phyloP scores from a whole-genome alignment of 176 grass and related monocot genomes.

The Aegilops bicornis region DNA sequence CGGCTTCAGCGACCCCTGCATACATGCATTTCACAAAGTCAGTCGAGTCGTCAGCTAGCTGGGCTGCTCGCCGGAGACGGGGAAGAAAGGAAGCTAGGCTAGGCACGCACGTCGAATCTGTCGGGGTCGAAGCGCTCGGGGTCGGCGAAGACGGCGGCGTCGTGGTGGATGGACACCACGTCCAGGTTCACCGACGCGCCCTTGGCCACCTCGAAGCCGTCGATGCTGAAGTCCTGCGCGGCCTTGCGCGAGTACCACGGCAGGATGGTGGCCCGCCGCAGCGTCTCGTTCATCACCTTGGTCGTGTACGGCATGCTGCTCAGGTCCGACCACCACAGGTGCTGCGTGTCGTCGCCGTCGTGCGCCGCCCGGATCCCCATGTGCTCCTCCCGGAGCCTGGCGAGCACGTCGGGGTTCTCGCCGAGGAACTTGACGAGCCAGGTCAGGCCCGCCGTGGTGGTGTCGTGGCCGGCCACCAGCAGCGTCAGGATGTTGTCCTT shows the following conservation, averaged over 20 bases:
- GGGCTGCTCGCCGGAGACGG: no score
- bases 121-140: slow-evolving; percentile 45
- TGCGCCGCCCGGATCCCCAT: slow-evolving; percentile 34
- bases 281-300: slow-evolving; percentile 68
- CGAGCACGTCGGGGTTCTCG: slow-evolving; percentile 45
- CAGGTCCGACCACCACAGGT: slow-evolving; percentile 53
- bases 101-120: slow-evolving; percentile 50
- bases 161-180: slow-evolving; percentile 78
- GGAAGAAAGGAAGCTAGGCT: background rate
- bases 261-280: slow-evolving; percentile 63
- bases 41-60: no score
- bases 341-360: background rate
- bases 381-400: slow-evolving; percentile 62
- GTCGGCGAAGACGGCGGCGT: slow-evolving; percentile 48
- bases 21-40: background rate
- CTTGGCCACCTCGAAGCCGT: slow-evolving; percentile 50
- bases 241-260: slow-evolving; percentile 74
- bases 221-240: slow-evolving; percentile 53
- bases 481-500: slow-evolving; percentile 79
- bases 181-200: slow-evolving; percentile 64
- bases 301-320: slow-evolving; percentile 58
- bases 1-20: slow-evolving; percentile 42
- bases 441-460: slow-evolving; percentile 57
- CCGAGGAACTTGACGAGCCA: slow-evolving; percentile 76
- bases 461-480: slow-evolving; percentile 68